A percentile compares a stretch with the other conserved stretches of the same genome.
Conservation (phyloP, 345 rosid species). For the Eucalyptus coolabah region DNA sequence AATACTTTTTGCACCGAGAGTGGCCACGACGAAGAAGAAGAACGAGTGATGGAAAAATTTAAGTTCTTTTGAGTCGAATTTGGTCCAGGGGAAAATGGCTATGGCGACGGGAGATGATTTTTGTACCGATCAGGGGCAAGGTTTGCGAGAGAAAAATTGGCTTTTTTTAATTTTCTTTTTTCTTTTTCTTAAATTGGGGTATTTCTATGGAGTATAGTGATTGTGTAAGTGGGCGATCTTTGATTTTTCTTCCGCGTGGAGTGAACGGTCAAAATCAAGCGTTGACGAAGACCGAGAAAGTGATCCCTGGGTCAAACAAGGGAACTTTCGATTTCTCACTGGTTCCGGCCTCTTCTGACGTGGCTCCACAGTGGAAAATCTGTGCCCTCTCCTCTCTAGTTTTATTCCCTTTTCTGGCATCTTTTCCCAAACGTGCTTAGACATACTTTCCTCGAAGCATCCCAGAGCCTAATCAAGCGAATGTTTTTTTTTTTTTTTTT, state of each 20-base stretch:
- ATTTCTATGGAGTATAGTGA: background rate
- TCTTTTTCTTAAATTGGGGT: background rate
- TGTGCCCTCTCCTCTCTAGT: background rate
- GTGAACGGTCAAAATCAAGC: background rate
- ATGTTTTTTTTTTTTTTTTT: background rate
- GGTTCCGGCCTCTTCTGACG: background rate
- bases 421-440: background rate
- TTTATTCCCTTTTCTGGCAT: background rate
- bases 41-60: background rate
- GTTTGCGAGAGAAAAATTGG: background rate
- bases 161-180: background rate
- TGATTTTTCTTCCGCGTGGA: background rate
- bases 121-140: background rate
- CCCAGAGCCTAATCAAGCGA: background rate
- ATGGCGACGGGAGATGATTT: too few relatives aligned
- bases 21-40: background rate
- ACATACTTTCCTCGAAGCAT: background rate
- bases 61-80: background rate
- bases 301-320: background rate
- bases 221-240: background rate
- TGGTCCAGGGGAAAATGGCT: background rate
- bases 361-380: background rate
- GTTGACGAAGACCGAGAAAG: slow-evolving; percentile 11
- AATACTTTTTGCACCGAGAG: too few relatives aligned
- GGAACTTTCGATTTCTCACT: background rate